Evolutionary conservation across 164 flowering plant species (phyloP).

Genomic region (Litsea cubeba): DNA sequence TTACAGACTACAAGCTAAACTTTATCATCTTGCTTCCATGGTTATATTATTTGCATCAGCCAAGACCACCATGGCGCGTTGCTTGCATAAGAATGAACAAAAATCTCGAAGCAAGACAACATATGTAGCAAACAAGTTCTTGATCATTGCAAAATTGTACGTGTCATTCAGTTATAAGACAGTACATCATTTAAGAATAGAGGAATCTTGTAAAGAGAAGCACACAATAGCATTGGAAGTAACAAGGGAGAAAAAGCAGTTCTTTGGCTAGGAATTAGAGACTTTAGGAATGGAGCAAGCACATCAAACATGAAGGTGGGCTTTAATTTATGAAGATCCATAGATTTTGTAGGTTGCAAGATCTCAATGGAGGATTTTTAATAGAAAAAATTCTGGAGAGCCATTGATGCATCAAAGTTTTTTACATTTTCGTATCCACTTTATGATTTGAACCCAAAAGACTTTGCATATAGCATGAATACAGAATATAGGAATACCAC

Average conservation of each 20-base stretch:
- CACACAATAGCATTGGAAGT: neutral
- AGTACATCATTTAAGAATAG: neutral
- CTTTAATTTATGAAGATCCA: neutral
- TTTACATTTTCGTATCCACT: too few relatives aligned
- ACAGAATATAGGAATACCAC: too few relatives aligned
- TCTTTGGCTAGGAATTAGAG: neutral
- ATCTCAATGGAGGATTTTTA: too few relatives aligned
- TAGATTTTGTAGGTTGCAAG: too few relatives aligned
- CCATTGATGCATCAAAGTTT: too few relatives aligned
- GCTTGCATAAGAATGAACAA: slow-evolving; percentile 1
- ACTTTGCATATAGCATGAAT: too few relatives aligned
- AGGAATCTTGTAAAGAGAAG: neutral
- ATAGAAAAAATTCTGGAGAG: too few relatives aligned
- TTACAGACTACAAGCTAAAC: neutral
- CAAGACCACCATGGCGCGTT: neutral
- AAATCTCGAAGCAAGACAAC: neutral
- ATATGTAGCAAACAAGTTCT: neutral
- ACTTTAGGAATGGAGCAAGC: neutral
- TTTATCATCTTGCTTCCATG: neutral
- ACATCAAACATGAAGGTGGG: neutral
- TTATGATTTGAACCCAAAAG: too few relatives aligned
- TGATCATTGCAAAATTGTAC: neutral
- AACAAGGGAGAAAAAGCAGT: neutral
- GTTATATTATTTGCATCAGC: neutral
- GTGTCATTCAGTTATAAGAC: neutral